Conservation (phyloP, 441 rosid species). For the Manihot esculenta region DNA sequence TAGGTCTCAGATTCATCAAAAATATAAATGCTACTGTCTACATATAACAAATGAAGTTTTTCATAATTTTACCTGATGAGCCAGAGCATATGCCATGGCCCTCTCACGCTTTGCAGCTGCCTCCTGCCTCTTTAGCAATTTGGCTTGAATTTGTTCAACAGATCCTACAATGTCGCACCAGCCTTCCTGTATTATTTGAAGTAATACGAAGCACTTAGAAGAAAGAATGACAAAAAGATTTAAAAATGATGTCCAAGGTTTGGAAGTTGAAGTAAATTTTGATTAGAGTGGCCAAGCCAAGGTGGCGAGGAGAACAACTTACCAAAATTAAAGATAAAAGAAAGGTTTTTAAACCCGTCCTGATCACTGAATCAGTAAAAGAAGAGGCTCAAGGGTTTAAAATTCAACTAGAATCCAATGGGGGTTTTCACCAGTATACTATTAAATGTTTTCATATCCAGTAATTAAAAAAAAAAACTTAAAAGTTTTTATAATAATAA, state of each 20-base stretch:
- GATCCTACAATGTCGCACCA: constrained; percentile 98
- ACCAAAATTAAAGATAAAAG: neutral
- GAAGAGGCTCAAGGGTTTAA: no score
- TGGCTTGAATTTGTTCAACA: constrained; percentile 92
- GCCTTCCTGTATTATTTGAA: constrained; percentile 65
- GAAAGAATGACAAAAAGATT: neutral
- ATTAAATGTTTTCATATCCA: no score
- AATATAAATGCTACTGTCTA: neutral
- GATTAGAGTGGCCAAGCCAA: neutral
- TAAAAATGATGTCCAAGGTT: neutral
- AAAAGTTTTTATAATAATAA: no score
- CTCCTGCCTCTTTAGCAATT: constrained; percentile 87
- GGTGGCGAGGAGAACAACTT: neutral
- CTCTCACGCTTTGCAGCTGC: constrained; percentile 99
- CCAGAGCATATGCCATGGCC: constrained; percentile 98
- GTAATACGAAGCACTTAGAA: constrained; percentile 22
- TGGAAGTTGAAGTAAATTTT: neutral
- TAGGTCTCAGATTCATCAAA: neutral
- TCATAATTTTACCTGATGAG: constrained; percentile 74
- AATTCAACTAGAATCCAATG: no score
- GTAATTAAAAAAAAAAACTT: no score
- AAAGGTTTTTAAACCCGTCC: no score
- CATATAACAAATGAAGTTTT: constrained; percentile 10
- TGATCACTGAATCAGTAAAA: no score
- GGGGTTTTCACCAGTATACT: no score